Conservation (phyloP, 768 basidiomycete species). For the Pisolithus albus region DNA sequence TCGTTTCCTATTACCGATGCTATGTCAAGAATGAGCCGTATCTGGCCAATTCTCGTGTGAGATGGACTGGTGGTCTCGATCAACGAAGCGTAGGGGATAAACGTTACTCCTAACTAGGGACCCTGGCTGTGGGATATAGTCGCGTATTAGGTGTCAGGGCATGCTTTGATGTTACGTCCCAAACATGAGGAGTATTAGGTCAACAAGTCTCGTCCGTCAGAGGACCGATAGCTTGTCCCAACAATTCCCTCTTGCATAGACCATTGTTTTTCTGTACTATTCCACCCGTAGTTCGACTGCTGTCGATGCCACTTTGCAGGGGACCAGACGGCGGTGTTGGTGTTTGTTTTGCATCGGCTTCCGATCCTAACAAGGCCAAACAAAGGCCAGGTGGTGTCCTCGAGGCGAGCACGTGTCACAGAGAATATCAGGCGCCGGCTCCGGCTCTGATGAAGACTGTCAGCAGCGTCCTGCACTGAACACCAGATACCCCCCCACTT, state of each 20-base stretch:
- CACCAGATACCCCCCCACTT: conserved; percentile 18
- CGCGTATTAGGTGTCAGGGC: background rate
- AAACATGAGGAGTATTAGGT: background rate
- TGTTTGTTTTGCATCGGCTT: conserved; percentile 8
- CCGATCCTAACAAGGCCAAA: conserved; percentile 21
- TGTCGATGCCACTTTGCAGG: too few relatives aligned
- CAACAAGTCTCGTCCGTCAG: background rate
- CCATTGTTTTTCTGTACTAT: background rate
- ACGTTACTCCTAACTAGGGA: too few relatives aligned
- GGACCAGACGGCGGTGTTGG: conserved; percentile 3
- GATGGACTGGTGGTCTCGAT: background rate
- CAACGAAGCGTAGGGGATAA: background rate
- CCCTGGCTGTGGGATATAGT: background rate
- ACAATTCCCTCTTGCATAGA: too few relatives aligned
- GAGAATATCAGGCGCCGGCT: conserved; percentile 22
- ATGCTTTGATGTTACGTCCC: background rate
- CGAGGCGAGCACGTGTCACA: conserved; percentile 23
- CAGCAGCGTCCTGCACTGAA: conserved; percentile 9
- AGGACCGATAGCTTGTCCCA: too few relatives aligned
- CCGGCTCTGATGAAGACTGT: conserved; percentile 3
- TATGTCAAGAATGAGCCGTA: too few relatives aligned
- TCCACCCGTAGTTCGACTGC: background rate
- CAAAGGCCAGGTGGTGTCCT: conserved; percentile 23
- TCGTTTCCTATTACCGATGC: background rate
- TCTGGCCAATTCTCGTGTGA: background rate